Evolutionary conservation across 176 grass and related monocot species (phyloP), one percentile per base, ranked within the genome.

Genomic region (Aegilops tauschii): DNA sequence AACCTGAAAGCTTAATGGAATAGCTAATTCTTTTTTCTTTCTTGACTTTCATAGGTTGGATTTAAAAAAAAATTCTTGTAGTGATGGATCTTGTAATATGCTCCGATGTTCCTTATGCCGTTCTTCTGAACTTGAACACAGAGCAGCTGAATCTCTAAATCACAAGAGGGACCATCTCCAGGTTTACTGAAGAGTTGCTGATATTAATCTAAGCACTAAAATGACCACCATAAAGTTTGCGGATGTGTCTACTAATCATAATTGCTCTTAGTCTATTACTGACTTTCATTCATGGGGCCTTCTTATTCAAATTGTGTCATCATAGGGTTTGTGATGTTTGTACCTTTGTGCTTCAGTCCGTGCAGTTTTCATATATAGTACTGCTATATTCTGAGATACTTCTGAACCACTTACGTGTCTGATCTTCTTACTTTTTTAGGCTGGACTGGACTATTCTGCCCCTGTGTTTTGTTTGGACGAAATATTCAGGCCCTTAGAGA

Each of bases 401-500:
- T 83, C 31, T 76, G 13, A 23, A 8, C 27, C 67, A 69, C 13
- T 10, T 17, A 13, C 3, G 47, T 68, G 28, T 12, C 39, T 68
- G 79, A 50, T 50, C 42, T 45, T 69, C 29, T 40, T 81, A 6
- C 21, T 45, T 42, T 35, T 29, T 63, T 89, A 93, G 89, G 93
- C 79, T 13, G 91, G 77, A 93, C 86, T 70, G 93, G 91, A 65
- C 83, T 91, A 12, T 85, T 95, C 73, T 93, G 91, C 71, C 91
- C 89, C 42, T 95, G 93, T 79, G 93, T 95, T 13, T 78, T 93
- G 91, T 95, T 91, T 90, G 93, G 91, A 59, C 91, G 59, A 76
- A 93, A 93, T 76, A 45, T 80, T 63, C 86, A 95, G 76, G 88
- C 83, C 39, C 16, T 95, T 80, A 85, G 54, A 77, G 91, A 93